Conservation (phyloP, 164 flowering plant species). For the Magnolia changhungtana region DNA sequence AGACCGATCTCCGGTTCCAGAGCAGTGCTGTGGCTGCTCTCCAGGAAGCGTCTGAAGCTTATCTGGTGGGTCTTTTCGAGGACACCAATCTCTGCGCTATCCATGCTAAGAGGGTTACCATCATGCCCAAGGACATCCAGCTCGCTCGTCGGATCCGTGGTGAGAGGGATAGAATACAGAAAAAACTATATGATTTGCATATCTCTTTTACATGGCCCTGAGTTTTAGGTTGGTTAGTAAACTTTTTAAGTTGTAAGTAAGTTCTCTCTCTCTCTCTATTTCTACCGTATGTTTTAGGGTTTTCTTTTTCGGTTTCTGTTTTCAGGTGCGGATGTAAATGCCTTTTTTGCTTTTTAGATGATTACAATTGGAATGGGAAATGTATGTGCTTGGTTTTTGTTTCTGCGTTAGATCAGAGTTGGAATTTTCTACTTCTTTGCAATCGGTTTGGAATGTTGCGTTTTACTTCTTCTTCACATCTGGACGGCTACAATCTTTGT, state of each 20-base stretch:
- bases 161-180: too few relatives aligned
- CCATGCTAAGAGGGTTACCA: slow-evolving; percentile 14
- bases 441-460: too few relatives aligned
- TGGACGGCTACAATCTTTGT: too few relatives aligned
- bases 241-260: too few relatives aligned
- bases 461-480: too few relatives aligned
- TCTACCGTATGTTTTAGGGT: not conserved
- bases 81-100: slow-evolving; percentile 18
- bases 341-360: not conserved
- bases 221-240: too few relatives aligned
- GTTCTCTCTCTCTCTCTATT: not conserved
- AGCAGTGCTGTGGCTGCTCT: slow-evolving; percentile 14
- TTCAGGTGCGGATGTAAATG: not conserved
- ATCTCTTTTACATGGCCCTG: too few relatives aligned
- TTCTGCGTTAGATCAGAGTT: not conserved
- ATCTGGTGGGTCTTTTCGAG: slow-evolving; percentile 12
- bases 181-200: too few relatives aligned
- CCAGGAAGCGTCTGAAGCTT: slow-evolving; percentile 13
- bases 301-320: not conserved
- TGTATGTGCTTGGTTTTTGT: not conserved
- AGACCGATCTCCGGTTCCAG: slow-evolving; percentile 18
- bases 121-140: slow-evolving; percentile 18
- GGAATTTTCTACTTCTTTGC: not conserved
- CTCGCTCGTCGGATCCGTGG: slow-evolving; percentile 16
- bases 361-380: not conserved